Evolutionary conservation across 257 asterid genomes (phyloP).

Genomic region (Jaltomata sinuosa): DNA sequence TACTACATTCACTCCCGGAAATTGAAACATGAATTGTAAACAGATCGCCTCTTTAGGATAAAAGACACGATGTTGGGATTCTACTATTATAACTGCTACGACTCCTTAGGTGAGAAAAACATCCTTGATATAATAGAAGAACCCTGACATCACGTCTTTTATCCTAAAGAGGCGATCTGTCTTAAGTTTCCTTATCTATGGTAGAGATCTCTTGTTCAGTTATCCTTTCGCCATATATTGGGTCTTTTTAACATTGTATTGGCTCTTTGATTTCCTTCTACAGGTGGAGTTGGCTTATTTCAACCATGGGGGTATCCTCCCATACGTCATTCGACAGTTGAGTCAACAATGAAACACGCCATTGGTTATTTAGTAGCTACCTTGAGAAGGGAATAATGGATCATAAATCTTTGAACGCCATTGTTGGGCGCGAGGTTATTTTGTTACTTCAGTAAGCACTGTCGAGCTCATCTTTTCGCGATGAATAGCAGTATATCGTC

Average conservation of each 20-base stretch:
- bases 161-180: too few species aligned
- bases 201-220: neutral
- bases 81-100: too few species aligned
- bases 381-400: neutral
- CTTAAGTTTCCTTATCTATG: too few species aligned
- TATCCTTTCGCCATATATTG: neutral
- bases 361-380: neutral
- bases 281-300: conserved; percentile 67
- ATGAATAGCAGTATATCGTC: neutral
- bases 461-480: neutral
- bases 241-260: neutral
- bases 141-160: too few species aligned
- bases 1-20: too few species aligned
- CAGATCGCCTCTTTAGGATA: too few species aligned
- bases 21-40: too few species aligned
- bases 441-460: neutral
- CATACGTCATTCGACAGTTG: conserved; percentile 57
- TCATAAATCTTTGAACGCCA: neutral
- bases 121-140: too few species aligned
- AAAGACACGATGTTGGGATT: too few species aligned
- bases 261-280: neutral
- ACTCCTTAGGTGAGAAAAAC: too few species aligned
- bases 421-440: neutral
- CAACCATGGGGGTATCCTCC: conserved; percentile 70
- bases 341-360: conserved; percentile 16